A percentile compares a stretch with the other conserved stretches of the same genome.
Evolutionary conservation across 176 grass and related monocot genomes (phyloP).

Genomic region (Carex cristatella): DNA sequence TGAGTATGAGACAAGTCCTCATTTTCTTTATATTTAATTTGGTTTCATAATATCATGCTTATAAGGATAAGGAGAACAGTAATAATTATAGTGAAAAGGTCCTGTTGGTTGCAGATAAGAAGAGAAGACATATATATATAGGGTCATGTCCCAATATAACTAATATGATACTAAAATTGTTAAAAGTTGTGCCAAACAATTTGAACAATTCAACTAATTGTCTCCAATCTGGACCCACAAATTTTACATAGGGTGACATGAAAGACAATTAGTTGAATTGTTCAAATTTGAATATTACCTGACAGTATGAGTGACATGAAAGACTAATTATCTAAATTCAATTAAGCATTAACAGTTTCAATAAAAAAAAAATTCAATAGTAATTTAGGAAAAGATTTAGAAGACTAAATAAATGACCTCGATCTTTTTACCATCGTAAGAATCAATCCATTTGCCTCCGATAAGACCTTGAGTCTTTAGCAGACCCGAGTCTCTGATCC

Average conservation of each 20-base stretch:
- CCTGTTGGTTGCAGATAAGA: not conserved
- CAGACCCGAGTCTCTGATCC: slow-evolving; percentile 57
- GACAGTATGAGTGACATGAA: not conserved
- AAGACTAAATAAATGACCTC: slow-evolving; percentile 31
- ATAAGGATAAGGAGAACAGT: not conserved
- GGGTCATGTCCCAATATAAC: not conserved
- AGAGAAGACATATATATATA: not conserved
- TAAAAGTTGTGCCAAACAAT: no score
- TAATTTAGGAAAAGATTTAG: not conserved
- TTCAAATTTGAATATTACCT: not conserved
- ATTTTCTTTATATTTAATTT: not conserved
- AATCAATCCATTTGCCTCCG: slow-evolving; percentile 75
- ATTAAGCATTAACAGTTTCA: not conserved
- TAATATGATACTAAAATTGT: not conserved
- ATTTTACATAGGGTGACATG: no score
- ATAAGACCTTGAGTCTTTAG: slow-evolving; percentile 73
- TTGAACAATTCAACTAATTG: not conserved
- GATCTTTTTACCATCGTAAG: slow-evolving; percentile 73
- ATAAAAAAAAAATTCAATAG: not conserved
- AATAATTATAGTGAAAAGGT: not conserved
- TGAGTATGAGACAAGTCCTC: not conserved
- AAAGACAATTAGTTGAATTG: no score
- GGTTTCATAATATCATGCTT: not conserved
- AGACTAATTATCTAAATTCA: slow-evolving; percentile 4
- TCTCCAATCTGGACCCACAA: not conserved